Conservation (phyloP, 2,329 filamentous ascomycete species). For the Botrytis medusae region DNA sequence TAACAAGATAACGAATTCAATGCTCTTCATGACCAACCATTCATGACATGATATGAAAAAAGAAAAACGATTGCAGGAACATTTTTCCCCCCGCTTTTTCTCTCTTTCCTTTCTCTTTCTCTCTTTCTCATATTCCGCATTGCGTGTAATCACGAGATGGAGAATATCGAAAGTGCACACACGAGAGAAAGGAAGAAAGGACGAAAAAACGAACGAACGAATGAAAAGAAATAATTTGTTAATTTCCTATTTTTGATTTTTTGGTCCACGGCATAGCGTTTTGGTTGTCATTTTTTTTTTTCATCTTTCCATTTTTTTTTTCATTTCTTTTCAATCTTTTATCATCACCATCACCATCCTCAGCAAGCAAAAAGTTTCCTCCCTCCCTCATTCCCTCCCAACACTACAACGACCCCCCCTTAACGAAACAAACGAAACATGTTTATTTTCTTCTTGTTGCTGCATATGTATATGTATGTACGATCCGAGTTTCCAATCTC, state of each 20-base stretch:
- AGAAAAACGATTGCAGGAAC: neutral
- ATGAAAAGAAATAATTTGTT: neutral
- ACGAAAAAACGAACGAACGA: neutral
- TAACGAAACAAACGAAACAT: conserved; percentile 23
- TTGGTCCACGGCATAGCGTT: conserved; percentile 8
- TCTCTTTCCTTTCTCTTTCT: neutral
- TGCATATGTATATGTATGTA: too few relatives aligned
- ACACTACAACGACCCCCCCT: neutral
- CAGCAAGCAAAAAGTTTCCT: neutral
- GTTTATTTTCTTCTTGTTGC: neutral
- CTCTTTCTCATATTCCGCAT: neutral
- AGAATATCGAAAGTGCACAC: too few relatives aligned
- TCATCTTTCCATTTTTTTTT: neutral
- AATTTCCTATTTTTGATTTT: neutral
- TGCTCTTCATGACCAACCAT: conserved; percentile 13
- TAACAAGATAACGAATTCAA: neutral
- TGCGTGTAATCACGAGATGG: too few relatives aligned
- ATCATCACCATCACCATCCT: neutral
- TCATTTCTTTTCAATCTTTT: neutral
- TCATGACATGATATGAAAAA: conserved; percentile 5
- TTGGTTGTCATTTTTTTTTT: neutral
- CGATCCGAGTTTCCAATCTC: neutral
- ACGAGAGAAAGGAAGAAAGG: too few relatives aligned
- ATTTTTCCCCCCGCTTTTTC: neutral
- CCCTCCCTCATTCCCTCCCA: too few relatives aligned